Conservation (phyloP, 148 eudicot genomes). For the Silene uniflora region DNA sequence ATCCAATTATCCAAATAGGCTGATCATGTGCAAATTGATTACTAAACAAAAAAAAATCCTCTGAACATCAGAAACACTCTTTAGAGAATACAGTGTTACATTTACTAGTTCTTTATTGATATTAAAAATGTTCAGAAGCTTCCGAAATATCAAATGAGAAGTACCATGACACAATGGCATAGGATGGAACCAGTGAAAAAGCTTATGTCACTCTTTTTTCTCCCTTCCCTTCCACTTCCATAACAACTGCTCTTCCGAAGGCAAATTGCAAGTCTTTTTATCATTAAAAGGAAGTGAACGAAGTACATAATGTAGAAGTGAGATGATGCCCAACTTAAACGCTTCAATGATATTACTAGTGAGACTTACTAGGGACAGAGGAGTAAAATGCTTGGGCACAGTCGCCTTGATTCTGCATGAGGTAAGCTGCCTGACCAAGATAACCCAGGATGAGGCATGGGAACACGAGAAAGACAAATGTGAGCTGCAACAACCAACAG, state of each 20-base stretch:
- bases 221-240: not conserved
- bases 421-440: constrained; percentile 98
- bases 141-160: not conserved
- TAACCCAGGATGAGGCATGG: constrained; percentile 98
- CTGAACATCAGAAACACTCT: not conserved
- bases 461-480: constrained; percentile 78
- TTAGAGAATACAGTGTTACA: not conserved
- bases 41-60: not conserved
- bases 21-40: not conserved
- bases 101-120: not conserved
- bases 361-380: constrained; percentile 77
- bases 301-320: not conserved
- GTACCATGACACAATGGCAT: not conserved
- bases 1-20: not conserved
- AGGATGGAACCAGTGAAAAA: not conserved
- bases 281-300: not conserved
- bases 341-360: not conserved
- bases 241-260: not conserved
- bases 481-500: constrained; percentile 66
- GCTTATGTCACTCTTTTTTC: not conserved
- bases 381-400: constrained; percentile 73
- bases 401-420: constrained; percentile 73
- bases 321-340: not conserved
- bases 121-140: not conserved
- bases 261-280: constrained; percentile 1